Evolutionary conservation across 2,329 filamentous ascomycete species (phyloP), one percentile per base, ranked within the genome.

Genomic region (Pestalotiopsis sp.): DNA sequence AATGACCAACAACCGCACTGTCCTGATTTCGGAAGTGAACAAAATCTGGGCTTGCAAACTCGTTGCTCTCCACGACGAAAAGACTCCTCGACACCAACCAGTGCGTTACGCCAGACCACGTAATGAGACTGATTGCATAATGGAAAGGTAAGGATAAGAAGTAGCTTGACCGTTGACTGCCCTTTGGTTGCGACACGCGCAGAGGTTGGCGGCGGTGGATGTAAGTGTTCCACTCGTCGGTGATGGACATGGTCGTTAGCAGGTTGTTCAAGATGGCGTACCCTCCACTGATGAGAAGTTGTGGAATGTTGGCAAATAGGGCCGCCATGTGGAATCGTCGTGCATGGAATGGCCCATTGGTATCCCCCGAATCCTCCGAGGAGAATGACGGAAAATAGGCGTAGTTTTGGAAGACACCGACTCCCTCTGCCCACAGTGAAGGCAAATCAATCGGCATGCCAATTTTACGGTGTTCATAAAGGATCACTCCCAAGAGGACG

Each of bases 21-120:
- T 36, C 23, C 36, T 38, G 25, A 36, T 39, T 39, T 1, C 9
- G 2, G 13, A 39, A 12, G 17, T 49, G 45, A 49, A 49, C 45
- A 49, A 49, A 49, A 14, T 20, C 67, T 4, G 31, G 62, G n/a
- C 25, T 56, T 13, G 57, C 66, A 62, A 25, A 25, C 25, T 31
- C 63, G n/a, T 49, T 62, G 31, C 62, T 60, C 23, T 64, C 59
- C 27, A 68, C 59, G 7, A 68, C 38, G 49, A 68, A 68, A 9
- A 68, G n/a, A 52, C 66, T 57, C 60, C 63, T 39, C 4, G 66
- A 68, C 14, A 64, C 56, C 25, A 68, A 20, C 66, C 66, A 68
- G 36, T 68, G 66, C 3, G 56, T 12, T 25, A 58, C n/a, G 3
- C 36, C 56, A 11, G 45, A 64, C 25, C 7, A 17, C 0, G n/a